phyloP scores from a whole-genome alignment of 2,329 filamentous ascomycete genomes.

The Dothistroma pini region DNA sequence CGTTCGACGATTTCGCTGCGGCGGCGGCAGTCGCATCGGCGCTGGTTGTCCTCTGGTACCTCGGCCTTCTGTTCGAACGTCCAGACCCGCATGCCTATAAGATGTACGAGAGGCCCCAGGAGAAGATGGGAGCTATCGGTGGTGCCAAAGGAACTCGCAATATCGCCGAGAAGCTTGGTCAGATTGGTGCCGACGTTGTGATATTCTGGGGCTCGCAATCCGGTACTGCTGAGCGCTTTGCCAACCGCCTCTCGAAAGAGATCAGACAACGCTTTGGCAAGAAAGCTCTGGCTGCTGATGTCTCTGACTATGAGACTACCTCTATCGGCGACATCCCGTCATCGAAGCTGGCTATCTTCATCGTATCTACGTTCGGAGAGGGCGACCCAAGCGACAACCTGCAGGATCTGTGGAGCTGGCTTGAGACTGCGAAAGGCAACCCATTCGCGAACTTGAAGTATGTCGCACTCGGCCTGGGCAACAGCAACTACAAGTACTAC shows the following conservation, averaged over 20 bases:
- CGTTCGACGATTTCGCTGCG: conserved; percentile 16
- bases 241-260: conserved; percentile 41
- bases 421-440: conserved; percentile 23
- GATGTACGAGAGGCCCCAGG: conserved; percentile 50
- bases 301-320: conserved; percentile 45
- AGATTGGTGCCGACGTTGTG: conserved; percentile 37
- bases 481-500: conserved; percentile 48
- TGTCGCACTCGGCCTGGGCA: conserved; percentile 44
- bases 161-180: conserved; percentile 44
- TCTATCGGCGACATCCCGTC: conserved; percentile 11
- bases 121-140: conserved; percentile 32
- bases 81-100: conserved; percentile 50
- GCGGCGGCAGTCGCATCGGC: conserved; percentile 16
- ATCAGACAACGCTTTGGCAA: conserved; percentile 40
- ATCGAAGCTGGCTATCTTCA: conserved; percentile 25
- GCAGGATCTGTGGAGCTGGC: conserved; percentile 42
- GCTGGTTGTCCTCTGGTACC: conserved; percentile 11
- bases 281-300: conserved; percentile 41
- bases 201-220: conserved; percentile 51
- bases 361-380: conserved; percentile 32
- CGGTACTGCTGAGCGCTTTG: conserved; percentile 46
- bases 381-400: conserved; percentile 44
- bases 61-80: conserved; percentile 41
- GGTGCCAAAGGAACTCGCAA: conserved; percentile 37
- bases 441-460: conserved; percentile 35